Conservation (phyloP, 2,329 filamentous ascomycete genomes). For the Lasiodiplodia citricola region DNA sequence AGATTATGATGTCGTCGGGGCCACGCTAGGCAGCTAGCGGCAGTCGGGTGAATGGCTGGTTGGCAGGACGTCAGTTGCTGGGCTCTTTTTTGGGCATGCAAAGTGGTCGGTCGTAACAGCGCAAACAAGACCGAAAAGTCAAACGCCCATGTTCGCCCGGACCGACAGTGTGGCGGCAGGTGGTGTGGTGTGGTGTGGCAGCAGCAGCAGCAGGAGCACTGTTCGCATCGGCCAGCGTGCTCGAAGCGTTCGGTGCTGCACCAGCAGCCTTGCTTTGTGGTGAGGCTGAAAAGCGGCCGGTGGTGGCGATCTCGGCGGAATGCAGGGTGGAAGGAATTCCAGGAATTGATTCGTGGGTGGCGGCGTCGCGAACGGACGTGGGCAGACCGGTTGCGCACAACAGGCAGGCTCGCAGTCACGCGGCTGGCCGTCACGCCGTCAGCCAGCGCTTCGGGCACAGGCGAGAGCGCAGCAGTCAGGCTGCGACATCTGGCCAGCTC, state of each 20-base stretch:
- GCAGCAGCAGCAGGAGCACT: conserved; percentile 10
- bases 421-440: neutral
- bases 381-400: neutral
- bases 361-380: neutral
- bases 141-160: conserved; percentile 73
- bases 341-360: neutral
- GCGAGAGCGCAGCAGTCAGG: neutral
- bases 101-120: neutral
- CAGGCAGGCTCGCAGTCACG: neutral
- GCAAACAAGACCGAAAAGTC: neutral
- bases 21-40: neutral
- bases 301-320: neutral
- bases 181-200: neutral
- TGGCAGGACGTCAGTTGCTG: neutral
- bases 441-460: neutral
- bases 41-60: neutral
- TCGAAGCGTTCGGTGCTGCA: neutral
- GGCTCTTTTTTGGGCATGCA: neutral
- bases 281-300: neutral
- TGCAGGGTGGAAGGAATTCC: neutral
- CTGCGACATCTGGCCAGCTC: neutral
- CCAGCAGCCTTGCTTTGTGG: conserved; percentile 3
- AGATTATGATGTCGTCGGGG: neutral
- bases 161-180: conserved; percentile 52
- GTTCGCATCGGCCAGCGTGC: conserved; percentile 5